Percentiles rank a stretch among this genome's conserved stretches.
These are phyloP conservation scores for Centrapalus pauciflorus DNA, from an alignment of 129 eudicot genomes.

Conservation along the genomic window DNA sequence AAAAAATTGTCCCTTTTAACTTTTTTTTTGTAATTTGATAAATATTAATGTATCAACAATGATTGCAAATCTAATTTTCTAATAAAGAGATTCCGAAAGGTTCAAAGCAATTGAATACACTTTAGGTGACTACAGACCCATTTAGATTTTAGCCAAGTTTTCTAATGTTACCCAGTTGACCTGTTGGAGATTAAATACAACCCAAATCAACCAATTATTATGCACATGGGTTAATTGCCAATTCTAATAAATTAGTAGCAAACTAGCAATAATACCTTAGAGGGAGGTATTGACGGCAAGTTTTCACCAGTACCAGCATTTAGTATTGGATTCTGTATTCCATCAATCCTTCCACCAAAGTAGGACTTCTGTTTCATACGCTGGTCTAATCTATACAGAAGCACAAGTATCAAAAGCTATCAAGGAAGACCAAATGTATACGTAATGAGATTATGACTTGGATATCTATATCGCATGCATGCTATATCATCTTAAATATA, in stretches of 20 bases:
- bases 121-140: not conserved
- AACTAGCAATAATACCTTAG: conserved; percentile 42
- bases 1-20: too few species aligned
- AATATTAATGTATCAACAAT: not conserved
- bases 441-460: not conserved
- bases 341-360: conserved; percentile 13
- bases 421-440: not conserved
- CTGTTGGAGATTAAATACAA: not conserved
- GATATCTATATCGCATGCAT: not conserved
- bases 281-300: conserved; percentile 33
- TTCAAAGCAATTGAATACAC: not conserved
- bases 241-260: not conserved
- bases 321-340: conserved; percentile 21
- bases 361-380: conserved; percentile 34
- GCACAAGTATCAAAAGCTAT: conserved; percentile 1
- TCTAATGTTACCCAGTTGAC: not conserved
- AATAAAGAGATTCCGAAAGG: not conserved
- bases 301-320: conserved; percentile 33
- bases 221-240: not conserved
- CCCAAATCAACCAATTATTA: not conserved
- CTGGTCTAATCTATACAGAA: conserved; percentile 58
- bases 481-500: not conserved
- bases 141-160: too few species aligned
- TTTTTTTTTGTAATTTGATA: too few species aligned
- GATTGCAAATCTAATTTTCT: too few species aligned